Percentiles rank a stretch among this genome's conserved stretches.
Evolutionary conservation across 2,329 filamentous ascomycete genomes (phyloP).

Genomic region (Neofusicoccum parvum): DNA sequence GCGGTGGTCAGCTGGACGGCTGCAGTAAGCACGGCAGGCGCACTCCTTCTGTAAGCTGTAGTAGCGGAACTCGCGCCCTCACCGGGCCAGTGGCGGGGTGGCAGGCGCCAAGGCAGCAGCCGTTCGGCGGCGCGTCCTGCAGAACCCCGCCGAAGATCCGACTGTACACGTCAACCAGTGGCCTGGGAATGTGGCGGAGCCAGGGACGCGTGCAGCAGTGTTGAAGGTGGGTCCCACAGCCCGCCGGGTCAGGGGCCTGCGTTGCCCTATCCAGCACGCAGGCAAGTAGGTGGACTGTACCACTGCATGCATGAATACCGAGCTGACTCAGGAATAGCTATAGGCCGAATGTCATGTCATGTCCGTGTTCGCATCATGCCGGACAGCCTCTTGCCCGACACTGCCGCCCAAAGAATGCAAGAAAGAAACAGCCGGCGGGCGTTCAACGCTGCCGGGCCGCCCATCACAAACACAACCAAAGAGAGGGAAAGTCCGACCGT

Average conservation of each 20-base stretch:
- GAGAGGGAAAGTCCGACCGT: not conserved
- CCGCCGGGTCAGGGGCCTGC: not conserved
- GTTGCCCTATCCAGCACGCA: not conserved
- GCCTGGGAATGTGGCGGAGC: not conserved
- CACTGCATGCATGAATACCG: not conserved
- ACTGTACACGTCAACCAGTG: not conserved
- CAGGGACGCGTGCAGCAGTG: not conserved
- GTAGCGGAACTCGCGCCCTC: not conserved
- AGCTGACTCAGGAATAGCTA: not conserved
- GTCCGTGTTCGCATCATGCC: not conserved
- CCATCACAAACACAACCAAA: conserved; percentile 6
- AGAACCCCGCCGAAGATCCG: not conserved
- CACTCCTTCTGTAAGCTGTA: not conserved
- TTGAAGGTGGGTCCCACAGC: not conserved
- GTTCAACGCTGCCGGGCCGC: not conserved
- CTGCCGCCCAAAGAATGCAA: not conserved
- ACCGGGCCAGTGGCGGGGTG: not conserved
- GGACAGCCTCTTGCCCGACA: not conserved
- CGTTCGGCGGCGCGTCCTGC: not conserved
- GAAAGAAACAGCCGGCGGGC: not conserved
- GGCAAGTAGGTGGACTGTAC: not conserved
- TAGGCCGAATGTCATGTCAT: not conserved
- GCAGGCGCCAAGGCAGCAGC: not conserved
- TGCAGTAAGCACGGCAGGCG: not conserved
- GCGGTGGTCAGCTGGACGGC: not conserved